A percentile compares a stretch with the other conserved stretches of the same genome.
Conservation (phyloP, 441 rosid species). For the Brassica balearica region DNA sequence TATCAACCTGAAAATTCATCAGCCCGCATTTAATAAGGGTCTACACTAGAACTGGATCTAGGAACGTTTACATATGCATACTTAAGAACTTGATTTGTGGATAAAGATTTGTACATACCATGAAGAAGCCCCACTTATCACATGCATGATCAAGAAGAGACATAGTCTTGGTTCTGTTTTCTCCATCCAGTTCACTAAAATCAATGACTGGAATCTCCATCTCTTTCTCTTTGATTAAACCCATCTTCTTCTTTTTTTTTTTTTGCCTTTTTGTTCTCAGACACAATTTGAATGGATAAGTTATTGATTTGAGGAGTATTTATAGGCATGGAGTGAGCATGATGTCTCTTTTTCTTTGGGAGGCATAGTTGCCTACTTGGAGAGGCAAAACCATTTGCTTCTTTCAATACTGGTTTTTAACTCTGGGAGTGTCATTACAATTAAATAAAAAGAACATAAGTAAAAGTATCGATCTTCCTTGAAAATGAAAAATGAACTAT, state of each 20-base stretch:
- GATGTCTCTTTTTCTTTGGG: constrained; percentile 21
- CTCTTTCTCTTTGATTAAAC: constrained; percentile 28
- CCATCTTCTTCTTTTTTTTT: constrained; percentile 16
- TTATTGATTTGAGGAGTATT: constrained; percentile 42
- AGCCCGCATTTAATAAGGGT: neutral
- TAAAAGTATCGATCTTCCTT: constrained; percentile 35
- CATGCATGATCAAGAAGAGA: constrained; percentile 78
- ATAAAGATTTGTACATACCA: constrained; percentile 52
- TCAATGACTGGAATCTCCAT: constrained; percentile 80
- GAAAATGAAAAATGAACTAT: constrained; percentile 40
- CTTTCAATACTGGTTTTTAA: constrained; percentile 15
- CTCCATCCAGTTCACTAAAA: constrained; percentile 68
- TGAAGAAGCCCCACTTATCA: constrained; percentile 92
- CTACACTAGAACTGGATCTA: neutral
- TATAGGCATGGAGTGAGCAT: constrained; percentile 47
- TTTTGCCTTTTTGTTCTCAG: neutral
- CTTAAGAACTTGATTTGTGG: constrained; percentile 1
- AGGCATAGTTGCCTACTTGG: constrained; percentile 43
- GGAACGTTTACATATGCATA: constrained; percentile 10
- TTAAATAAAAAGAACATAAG: neutral
- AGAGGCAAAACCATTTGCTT: constrained; percentile 34
- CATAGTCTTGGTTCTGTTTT: constrained; percentile 65
- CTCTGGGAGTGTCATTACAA: neutral
- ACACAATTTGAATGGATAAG: constrained; percentile 25
- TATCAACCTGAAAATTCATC: constrained; percentile 67